Percentiles rank a stretch among this genome's conserved stretches.
Conservation (phyloP, 768 basidiomycete species). For the Tricholoma terreum region DNA sequence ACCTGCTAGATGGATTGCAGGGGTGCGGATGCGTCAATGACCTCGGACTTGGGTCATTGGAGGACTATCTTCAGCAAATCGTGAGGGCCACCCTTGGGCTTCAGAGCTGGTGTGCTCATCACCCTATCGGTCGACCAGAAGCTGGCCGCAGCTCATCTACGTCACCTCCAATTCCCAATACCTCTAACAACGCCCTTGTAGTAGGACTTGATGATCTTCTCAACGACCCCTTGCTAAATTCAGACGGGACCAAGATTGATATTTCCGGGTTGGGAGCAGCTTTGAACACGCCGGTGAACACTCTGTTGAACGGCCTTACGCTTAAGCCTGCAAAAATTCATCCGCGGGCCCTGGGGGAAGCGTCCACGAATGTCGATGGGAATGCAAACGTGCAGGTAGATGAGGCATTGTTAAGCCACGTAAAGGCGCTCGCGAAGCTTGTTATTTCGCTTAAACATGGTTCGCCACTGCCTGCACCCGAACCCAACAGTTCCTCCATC, state of each 20-base stretch:
- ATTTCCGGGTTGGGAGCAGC: slow-evolving; percentile 20
- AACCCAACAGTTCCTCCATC: not conserved
- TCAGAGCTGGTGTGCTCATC: not conserved
- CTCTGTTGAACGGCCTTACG: slow-evolving; percentile 19
- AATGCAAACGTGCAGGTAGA: slow-evolving; percentile 3
- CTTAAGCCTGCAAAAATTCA: slow-evolving; percentile 11
- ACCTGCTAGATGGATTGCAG: not conserved
- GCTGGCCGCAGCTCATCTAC: not conserved
- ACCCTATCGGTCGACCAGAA: not conserved
- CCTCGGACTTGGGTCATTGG: not conserved
- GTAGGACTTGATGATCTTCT: not conserved
- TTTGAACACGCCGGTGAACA: slow-evolving; percentile 15
- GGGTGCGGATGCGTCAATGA: not conserved
- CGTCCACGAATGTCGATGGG: not conserved
- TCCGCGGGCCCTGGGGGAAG: not conserved
- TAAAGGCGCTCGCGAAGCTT: slow-evolving; percentile 7
- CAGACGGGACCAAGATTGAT: not conserved
- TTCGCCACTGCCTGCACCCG: slow-evolving; percentile 3
- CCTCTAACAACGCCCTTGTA: not conserved
- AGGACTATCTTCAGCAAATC: not conserved
- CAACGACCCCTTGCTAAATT: not conserved
- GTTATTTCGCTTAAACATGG: slow-evolving; percentile 5
- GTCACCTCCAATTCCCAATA: not conserved
- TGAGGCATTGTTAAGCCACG: slow-evolving; percentile 1
- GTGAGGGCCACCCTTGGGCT: not conserved